phyloP scores from a whole-genome alignment of 306 rosid species.

The Vigna trinervia region DNA sequence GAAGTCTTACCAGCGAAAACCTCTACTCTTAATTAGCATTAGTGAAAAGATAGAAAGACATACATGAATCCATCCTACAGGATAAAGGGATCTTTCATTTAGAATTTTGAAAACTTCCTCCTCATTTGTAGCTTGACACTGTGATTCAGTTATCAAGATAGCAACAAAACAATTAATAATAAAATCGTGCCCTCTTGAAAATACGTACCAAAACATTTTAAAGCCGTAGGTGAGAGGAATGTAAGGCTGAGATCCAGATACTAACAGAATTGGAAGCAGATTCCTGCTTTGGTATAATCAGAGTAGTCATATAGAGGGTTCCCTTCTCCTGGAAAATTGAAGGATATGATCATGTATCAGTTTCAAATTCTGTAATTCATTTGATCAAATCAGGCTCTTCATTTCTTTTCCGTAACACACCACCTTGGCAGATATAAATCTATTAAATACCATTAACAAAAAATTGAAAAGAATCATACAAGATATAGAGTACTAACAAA shows the following conservation, averaged over 20 bases:
- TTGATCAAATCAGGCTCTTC: constrained; percentile 23
- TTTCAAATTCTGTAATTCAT: constrained; percentile 27
- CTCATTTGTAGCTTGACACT: constrained; percentile 84
- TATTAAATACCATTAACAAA: constrained; percentile 11
- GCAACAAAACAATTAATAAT: constrained; percentile 47
- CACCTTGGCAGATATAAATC: constrained; percentile 14
- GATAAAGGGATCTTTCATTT: constrained; percentile 71
- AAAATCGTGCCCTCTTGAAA: constrained; percentile 39
- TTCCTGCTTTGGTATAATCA: constrained; percentile 91
- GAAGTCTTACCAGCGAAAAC: constrained; percentile 19
- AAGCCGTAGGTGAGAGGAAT: constrained; percentile 18
- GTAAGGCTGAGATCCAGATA: constrained; percentile 27
- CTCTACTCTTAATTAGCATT: constrained; percentile 10
- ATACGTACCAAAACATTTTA: constrained; percentile 5
- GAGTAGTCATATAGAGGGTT: constrained; percentile 75
- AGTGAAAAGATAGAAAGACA: constrained; percentile 28
- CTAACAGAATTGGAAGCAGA: constrained; percentile 84
- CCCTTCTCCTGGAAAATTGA: constrained; percentile 61
- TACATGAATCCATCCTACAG: constrained; percentile 96
- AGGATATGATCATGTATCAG: constrained; percentile 41
- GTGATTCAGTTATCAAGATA: constrained; percentile 48
- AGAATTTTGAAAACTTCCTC: constrained; percentile 81
- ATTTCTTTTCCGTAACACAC: constrained; percentile 9
- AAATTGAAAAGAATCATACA: constrained; percentile 6
- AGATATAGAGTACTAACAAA: background rate